These are phyloP conservation scores for Lathyrus tuberosus DNA, from an alignment of 306 rosid species.

Conservation along the genomic window DNA sequence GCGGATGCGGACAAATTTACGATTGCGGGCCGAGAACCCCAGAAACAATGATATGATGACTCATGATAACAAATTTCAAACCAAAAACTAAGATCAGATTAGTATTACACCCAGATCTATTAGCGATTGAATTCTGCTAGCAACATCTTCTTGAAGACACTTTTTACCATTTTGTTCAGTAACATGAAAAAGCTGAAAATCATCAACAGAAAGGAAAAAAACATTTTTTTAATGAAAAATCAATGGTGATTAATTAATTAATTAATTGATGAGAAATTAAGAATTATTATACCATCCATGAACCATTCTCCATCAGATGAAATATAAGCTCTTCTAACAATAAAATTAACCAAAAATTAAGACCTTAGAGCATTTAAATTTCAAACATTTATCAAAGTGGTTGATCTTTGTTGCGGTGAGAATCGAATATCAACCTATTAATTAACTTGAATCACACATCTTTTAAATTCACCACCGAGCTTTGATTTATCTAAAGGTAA, in stretches of 20 bases:
- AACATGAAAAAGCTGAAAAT: constrained; percentile 75
- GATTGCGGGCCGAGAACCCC: no score
- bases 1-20: no score
- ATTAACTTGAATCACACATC: no score
- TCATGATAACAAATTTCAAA: constrained; percentile 2
- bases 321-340: constrained; percentile 83
- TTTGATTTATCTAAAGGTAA: no score
- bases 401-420: no score
- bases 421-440: no score
- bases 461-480: no score
- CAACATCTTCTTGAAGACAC: constrained; percentile 68
- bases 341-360: constrained; percentile 29
- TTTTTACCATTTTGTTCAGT: constrained; percentile 85
- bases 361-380: constrained; percentile 25
- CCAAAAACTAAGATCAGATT: constrained; percentile 8
- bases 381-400: constrained; percentile 79
- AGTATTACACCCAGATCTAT: constrained; percentile 43
- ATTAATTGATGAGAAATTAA: not conserved
- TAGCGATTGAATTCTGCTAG: constrained; percentile 89
- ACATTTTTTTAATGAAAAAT: not conserved
- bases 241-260: no score
- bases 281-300: constrained; percentile 77
- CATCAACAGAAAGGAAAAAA: not conserved
- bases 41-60: not conserved
- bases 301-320: constrained; percentile 99